Base-by-base conservation (phyloP, 148 eudicot genomes). In the Hydrangea macrophylla region DNA sequence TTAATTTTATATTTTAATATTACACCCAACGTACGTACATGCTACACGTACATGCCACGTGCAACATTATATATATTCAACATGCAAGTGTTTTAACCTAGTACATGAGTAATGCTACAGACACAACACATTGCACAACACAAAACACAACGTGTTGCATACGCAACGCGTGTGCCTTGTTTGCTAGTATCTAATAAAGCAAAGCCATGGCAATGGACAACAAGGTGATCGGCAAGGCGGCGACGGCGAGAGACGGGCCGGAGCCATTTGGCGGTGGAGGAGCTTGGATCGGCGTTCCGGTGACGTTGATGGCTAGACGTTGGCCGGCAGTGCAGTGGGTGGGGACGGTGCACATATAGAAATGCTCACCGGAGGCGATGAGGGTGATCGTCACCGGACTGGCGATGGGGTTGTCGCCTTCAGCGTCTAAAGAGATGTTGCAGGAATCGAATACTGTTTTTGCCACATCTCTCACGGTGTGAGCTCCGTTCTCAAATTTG, bases 341-440 rank as follows among this genome's bases (percentile, higher is more conserved):
- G 73, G 62, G 24, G 66, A 5, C 17, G 65, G 89, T 82, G 75
- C 95, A 89, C 50, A 86, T 69, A 81, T 51, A 89, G 72, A 76
- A 76, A 64, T 85, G 83, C 57, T 71, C 61, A 0, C 90, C 90
- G 24, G 83, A 44, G 10, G 78, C 30, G 25, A 35, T 51, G 56
- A 89, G 60, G 48, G 88, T 79, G 62, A 86, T 45, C 62, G 37
- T 82, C 13, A 84, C 73, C 3, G 95, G 95, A 0, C 80, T 72
- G 5, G 69, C 64, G 71, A 58, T 36, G 4, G 26, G 31, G 22
- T 73, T 73, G 32, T 69, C 35, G 2, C 74, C 42, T n/a, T n/a
- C n/a, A n/a, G n/a, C n/a, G n/a, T n/a, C n/a, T n/a, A n/a, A n/a
- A n/a, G n/a, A n/a, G n/a, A n/a, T n/a, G 33, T 53, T 65, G 75